Evolutionary conservation across 1,284 basidiomycete genomes (phyloP).

Genomic region (Cryptococcus depauperatus): DNA sequence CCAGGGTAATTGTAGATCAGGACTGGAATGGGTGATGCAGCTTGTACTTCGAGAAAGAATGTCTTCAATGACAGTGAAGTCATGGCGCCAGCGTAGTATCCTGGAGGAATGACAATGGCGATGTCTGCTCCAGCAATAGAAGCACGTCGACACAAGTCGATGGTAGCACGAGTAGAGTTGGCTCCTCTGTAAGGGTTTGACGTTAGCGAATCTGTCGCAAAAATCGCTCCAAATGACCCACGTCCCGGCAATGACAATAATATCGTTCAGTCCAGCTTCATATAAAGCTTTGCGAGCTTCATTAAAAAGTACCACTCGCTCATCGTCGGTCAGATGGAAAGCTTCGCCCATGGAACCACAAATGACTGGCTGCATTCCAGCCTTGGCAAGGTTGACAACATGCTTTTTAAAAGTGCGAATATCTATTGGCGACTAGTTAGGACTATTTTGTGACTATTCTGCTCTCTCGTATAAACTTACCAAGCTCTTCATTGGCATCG

Average conservation of each 20-base stretch:
- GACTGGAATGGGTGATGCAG: constrained; percentile 72
- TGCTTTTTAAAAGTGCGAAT: constrained; percentile 64
- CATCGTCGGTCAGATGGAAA: constrained; percentile 64
- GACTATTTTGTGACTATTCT: no score
- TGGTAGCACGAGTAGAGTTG: constrained; percentile 70
- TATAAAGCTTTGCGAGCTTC: constrained; percentile 67
- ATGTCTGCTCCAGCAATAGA: constrained; percentile 75
- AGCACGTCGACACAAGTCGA: constrained; percentile 63
- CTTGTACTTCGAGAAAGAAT: constrained; percentile 67
- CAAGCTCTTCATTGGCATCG: constrained; percentile 68
- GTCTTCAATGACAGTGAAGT: constrained; percentile 61
- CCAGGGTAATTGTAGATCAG: constrained; percentile 87
- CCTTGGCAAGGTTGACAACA: constrained; percentile 59
- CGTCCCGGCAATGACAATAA: constrained; percentile 73
- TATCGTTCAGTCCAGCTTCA: constrained; percentile 52
- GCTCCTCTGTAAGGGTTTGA: constrained; percentile 53
- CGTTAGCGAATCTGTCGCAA: neutral
- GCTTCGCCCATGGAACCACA: constrained; percentile 58
- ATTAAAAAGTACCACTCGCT: constrained; percentile 62
- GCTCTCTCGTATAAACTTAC: constrained; percentile 48
- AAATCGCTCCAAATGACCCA: constrained; percentile 19
- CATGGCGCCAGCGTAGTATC: constrained; percentile 74
- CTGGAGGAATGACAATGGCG: constrained; percentile 71
- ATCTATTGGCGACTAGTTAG: constrained; percentile 53
- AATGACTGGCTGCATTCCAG: constrained; percentile 67